Conservation (phyloP, 495 filamentous ascomycete species). For the Penicillium pulvis region DNA sequence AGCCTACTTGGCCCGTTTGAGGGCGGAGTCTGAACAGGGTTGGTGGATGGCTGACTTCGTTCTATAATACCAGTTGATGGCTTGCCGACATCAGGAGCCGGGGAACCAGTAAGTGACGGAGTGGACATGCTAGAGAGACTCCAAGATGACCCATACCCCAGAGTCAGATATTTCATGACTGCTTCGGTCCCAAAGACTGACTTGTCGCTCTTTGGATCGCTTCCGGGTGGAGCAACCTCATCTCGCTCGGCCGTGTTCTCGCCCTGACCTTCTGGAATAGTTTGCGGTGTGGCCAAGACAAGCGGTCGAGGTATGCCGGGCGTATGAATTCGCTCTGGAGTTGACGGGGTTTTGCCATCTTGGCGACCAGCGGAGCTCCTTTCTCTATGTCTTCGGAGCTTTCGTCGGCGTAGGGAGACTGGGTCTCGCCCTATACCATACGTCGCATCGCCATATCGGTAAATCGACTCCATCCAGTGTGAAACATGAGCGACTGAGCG, state of each 20-base stretch:
- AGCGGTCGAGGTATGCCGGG: slow-evolving; percentile 51
- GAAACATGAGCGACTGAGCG: slow-evolving; percentile 66
- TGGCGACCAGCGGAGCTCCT: slow-evolving; percentile 6
- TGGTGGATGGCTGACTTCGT: slow-evolving; percentile 2
- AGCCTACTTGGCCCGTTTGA: neutral
- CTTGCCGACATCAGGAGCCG: slow-evolving; percentile 1
- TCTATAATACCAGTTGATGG: slow-evolving; percentile 3
- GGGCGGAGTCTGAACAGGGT: slow-evolving; percentile 9
- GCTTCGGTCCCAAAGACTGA: slow-evolving; percentile 42
- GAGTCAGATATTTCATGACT: slow-evolving; percentile 60
- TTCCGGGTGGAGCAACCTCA: slow-evolving; percentile 22
- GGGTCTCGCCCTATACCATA: slow-evolving; percentile 82
- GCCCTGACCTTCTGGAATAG: slow-evolving; percentile 19
- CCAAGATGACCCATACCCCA: slow-evolving; percentile 65
- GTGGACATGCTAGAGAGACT: slow-evolving; percentile 39
- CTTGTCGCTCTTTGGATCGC: slow-evolving; percentile 27
- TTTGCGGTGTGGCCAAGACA: slow-evolving; percentile 30
- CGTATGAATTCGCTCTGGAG: slow-evolving; percentile 32
- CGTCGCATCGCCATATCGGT: slow-evolving; percentile 71
- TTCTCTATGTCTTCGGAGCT: slow-evolving; percentile 31
- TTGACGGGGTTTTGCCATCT: slow-evolving; percentile 18
- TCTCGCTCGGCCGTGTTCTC: slow-evolving; percentile 14
- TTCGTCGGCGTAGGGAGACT: slow-evolving; percentile 53
- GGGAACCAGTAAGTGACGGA: slow-evolving; percentile 19
- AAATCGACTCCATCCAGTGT: slow-evolving; percentile 83